Conservation (phyloP, 805 yeast species). For the Wickerhamomyces silvicola region DNA sequence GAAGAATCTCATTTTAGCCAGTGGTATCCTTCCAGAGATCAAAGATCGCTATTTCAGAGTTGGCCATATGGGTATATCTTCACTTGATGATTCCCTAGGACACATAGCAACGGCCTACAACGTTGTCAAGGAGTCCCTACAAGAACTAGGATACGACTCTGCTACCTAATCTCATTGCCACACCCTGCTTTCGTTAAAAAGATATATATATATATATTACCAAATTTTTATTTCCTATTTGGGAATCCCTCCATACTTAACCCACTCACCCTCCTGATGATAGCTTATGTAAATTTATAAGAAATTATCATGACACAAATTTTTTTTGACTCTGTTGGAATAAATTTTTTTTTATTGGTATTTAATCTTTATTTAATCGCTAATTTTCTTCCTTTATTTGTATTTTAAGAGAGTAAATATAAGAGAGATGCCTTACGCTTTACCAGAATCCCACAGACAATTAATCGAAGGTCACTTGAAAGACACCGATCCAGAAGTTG, state of each 20-base stretch:
- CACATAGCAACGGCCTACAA: constrained; percentile 47
- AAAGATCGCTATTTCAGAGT: constrained; percentile 81
- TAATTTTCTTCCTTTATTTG: too few relatives aligned
- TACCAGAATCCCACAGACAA: constrained; percentile 58
- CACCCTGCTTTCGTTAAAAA: too few relatives aligned
- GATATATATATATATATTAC: too few relatives aligned
- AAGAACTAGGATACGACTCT: constrained; percentile 29
- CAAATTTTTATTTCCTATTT: too few relatives aligned
- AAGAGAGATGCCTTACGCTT: constrained; percentile 58
- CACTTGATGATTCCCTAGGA: constrained; percentile 45
- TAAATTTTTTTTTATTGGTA: neutral
- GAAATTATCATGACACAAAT: too few relatives aligned
- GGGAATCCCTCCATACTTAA: too few relatives aligned
- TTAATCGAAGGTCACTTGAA: constrained; percentile 51
- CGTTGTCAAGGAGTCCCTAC: constrained; percentile 38
- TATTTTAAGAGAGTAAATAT: too few relatives aligned
- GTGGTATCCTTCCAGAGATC: constrained; percentile 81
- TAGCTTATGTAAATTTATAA: too few relatives aligned
- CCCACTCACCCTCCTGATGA: too few relatives aligned
- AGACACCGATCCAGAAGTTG: constrained; percentile 78
- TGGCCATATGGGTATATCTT: constrained; percentile 93
- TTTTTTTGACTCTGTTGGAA: too few relatives aligned
- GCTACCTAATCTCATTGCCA: too few relatives aligned
- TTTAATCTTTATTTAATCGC: too few relatives aligned
- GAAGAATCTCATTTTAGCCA: constrained; percentile 75